phyloP scores from a whole-genome alignment of 352 stramenopile species.

The Thalassiosira mediterranea region DNA sequence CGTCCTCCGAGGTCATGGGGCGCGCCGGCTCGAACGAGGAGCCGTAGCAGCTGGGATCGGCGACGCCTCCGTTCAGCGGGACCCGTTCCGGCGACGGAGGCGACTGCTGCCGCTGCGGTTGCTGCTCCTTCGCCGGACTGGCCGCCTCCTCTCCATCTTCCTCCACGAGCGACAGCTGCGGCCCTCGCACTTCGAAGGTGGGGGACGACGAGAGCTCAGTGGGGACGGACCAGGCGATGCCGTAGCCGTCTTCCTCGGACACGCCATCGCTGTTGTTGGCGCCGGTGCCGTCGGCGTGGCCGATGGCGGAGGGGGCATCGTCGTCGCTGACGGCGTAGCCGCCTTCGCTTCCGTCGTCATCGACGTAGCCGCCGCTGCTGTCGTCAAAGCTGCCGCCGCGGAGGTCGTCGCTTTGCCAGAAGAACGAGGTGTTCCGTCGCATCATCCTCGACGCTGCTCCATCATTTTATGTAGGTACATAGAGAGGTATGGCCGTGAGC shows the following conservation, averaged over 20 bases:
- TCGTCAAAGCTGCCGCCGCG: neutral
- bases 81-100: neutral
- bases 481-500: too few relatives aligned
- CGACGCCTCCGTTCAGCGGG: neutral
- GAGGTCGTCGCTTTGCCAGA: slow-evolving; percentile 28
- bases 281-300: too few relatives aligned
- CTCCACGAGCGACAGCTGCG: slow-evolving; percentile 1
- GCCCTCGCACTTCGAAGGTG: too few relatives aligned
- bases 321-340: neutral
- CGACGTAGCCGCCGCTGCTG: slow-evolving; percentile 2
- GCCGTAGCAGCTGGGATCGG: slow-evolving; percentile 1
- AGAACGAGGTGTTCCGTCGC: slow-evolving; percentile 22
- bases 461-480: too few relatives aligned
- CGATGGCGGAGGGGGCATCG: too few relatives aligned
- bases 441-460: too few relatives aligned
- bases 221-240: too few relatives aligned
- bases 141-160: neutral
- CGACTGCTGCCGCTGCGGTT: neutral
- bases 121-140: neutral
- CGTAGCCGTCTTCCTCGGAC: too few relatives aligned
- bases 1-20: neutral
- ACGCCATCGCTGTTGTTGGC: too few relatives aligned
- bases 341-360: neutral
- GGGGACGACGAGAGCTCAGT: neutral
- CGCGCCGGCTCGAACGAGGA: too few relatives aligned